These are phyloP conservation scores for Suillus brevipes DNA, from an alignment of 768 basidiomycete genomes.

Conservation along the genomic window DNA sequence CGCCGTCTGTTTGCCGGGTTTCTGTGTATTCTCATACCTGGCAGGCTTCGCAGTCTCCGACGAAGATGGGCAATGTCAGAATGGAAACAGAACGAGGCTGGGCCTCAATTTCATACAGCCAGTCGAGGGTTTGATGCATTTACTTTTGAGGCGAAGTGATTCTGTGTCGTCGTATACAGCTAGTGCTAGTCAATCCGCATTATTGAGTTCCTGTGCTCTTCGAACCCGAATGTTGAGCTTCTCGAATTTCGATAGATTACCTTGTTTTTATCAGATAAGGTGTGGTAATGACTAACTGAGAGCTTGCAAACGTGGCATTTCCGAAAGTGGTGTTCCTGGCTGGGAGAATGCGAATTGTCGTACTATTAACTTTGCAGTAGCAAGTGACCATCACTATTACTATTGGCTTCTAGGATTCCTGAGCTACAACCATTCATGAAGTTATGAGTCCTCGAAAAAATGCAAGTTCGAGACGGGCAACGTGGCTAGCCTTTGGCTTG, in stretches of 20 bases:
- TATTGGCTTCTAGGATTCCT: not conserved
- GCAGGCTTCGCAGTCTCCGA: not conserved
- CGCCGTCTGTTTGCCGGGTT: not conserved
- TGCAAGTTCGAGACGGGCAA: constrained; percentile 41
- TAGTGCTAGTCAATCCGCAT: not conserved
- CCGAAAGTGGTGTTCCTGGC: not conserved
- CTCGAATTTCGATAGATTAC: not conserved
- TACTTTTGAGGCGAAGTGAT: not conserved
- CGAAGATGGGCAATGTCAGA: not conserved
- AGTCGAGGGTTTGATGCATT: too few species aligned
- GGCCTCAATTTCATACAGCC: not conserved
- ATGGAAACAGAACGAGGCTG: not conserved
- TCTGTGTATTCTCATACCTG: not conserved
- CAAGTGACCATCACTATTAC: not conserved
- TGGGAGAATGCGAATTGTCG: not conserved
- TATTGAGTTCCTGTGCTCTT: not conserved
- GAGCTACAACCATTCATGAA: constrained; percentile 2
- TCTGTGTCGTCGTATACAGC: not conserved
- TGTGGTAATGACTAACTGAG: too few species aligned
- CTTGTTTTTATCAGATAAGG: not conserved
- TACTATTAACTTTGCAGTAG: not conserved
- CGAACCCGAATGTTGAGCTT: too few species aligned
- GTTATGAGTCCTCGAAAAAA: constrained; percentile 23
- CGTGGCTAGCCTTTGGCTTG: constrained; percentile 59
- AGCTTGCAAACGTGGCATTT: not conserved